phyloP scores from a whole-genome alignment of 148 eudicot genomes.

The Beta vulgaris region DNA sequence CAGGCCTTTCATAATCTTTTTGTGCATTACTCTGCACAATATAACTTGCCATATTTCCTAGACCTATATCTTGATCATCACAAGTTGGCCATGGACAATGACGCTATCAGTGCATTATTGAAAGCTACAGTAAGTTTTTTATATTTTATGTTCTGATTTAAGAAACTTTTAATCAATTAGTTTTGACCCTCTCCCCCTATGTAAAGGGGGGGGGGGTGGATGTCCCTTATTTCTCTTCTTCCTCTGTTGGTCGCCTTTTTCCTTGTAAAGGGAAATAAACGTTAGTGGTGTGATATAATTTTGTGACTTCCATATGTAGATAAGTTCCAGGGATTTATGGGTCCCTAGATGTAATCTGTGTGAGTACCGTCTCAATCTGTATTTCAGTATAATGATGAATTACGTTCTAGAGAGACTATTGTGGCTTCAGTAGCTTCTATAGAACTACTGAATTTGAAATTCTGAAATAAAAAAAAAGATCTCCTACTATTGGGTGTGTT shows the following conservation, averaged over 20 bases:
- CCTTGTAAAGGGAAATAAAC: background rate
- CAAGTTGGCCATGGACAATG: conserved; percentile 62
- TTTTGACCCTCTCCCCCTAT: background rate
- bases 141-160: conserved; percentile 5
- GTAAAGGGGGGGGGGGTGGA: background rate
- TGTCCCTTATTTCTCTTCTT: background rate
- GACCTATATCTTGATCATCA: conserved; percentile 93
- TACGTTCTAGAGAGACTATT: background rate
- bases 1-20: conserved; percentile 73
- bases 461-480: background rate
- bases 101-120: conserved; percentile 47
- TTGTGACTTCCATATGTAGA: background rate
- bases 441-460: background rate
- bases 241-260: background rate
- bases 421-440: background rate
- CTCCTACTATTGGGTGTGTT: background rate
- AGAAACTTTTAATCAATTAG: background rate
- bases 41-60: conserved; percentile 77
- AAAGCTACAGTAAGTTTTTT: conserved; percentile 69
- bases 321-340: background rate
- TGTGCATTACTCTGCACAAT: conserved; percentile 54
- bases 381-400: background rate
- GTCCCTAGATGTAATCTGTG: background rate
- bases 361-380: background rate
- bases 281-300: background rate